phyloP scores from a whole-genome alignment of 1,139 yeast species.

The Sugiyamaella novakii region DNA sequence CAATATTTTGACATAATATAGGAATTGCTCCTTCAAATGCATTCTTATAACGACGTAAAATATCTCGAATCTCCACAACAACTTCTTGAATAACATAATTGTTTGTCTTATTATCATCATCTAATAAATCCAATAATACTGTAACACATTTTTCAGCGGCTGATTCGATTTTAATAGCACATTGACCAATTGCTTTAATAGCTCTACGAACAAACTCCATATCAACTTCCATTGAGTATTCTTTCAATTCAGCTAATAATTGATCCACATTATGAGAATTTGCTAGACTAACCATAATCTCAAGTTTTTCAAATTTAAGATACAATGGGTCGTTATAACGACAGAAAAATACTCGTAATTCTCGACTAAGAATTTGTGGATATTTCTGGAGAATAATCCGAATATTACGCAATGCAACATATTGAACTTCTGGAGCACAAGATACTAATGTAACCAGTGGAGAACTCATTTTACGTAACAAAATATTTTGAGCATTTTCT shows the following conservation, averaged over 20 bases:
- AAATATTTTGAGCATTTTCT: slow-evolving; percentile 47
- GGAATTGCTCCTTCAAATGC: slow-evolving; percentile 69
- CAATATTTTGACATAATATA: slow-evolving; percentile 61
- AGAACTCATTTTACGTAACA: slow-evolving; percentile 78
- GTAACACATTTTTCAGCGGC: slow-evolving; percentile 72
- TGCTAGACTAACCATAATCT: slow-evolving; percentile 84
- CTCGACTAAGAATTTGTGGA: slow-evolving; percentile 76
- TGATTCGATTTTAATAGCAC: slow-evolving; percentile 75
- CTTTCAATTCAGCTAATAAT: slow-evolving; percentile 81
- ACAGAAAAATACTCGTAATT: slow-evolving; percentile 86
- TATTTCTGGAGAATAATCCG: slow-evolving; percentile 86
- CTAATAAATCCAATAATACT: slow-evolving; percentile 69
- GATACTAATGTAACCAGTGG: slow-evolving; percentile 89
- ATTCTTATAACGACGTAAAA: slow-evolving; percentile 75
- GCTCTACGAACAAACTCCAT: slow-evolving; percentile 84
- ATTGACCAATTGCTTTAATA: slow-evolving; percentile 80
- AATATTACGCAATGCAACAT: slow-evolving; percentile 89
- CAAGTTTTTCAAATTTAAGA: slow-evolving; percentile 88
- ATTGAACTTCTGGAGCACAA: slow-evolving; percentile 91
- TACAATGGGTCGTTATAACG: slow-evolving; percentile 95
- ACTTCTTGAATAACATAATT: slow-evolving; percentile 81
- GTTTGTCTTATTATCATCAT: slow-evolving; percentile 62
- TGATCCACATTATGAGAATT: slow-evolving; percentile 67
- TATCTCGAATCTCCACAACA: slow-evolving; percentile 69
- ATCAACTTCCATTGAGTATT: slow-evolving; percentile 91